Evolutionary conservation across 176 grass and related monocot species (phyloP), one percentile per base, ranked within the genome.

Genomic region (Microstegium vimineum): DNA sequence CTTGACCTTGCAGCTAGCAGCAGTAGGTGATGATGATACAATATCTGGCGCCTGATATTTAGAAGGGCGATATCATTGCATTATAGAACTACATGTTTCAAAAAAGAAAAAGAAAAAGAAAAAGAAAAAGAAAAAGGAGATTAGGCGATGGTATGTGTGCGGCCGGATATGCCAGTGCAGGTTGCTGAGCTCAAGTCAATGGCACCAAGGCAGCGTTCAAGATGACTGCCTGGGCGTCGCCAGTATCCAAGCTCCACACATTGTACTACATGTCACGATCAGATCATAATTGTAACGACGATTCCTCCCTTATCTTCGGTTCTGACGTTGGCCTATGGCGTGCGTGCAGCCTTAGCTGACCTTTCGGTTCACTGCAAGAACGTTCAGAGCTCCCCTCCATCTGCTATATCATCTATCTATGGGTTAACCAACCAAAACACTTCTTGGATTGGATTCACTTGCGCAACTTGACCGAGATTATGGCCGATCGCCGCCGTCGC

Each of bases 291-390:
- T 68, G 46, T 35, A 75, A 73, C 41, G 77, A 73, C 32, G 77
- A 32, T 85, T 26, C 87, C 17, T 76, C 11, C 40, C 78, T 82
- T 86, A 67, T 82, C 88, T 78, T 86, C 8, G 83, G 54, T 83
- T 18, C 74, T 90, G 73, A 90, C 88, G 88, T 82, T 20, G 73
- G 66, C 60, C 79, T 7, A 65, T 68, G 88, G 79, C 78, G 76
- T 70, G 78, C 73, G 36, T 82, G 83, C 88, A 83, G 88, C 83
- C 79, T 67, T 90, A 82, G 57, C 79, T 78, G 83, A 86, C 79
- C 88, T 86, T 90, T 82, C 57, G 10, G 46, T 82, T 78, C 73
- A 37, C 36, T 32, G 5, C 52, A 25, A 54, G 23, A 80, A 69
- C 49, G 15, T 34, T 2, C 26, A 71, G 34, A 81, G 20, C 6